Percentiles rank a stretch among this genome's conserved stretches.
These are phyloP conservation scores for Ophryocystis elektroscirrha DNA, from an alignment of 169 alveolate species.

Conservation along the genomic window DNA sequence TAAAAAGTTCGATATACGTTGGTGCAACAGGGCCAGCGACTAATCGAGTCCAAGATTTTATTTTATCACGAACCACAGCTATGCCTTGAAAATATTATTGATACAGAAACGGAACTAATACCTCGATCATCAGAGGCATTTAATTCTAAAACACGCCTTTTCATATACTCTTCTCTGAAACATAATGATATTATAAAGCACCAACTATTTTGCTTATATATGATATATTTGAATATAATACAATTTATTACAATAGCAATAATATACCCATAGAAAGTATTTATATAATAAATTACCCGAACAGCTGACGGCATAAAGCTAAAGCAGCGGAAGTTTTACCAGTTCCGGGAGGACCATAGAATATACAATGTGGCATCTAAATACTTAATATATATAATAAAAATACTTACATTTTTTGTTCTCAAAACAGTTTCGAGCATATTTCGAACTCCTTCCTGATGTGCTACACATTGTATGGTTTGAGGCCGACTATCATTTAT, in stretches of 20 bases:
- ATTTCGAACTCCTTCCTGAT: no score
- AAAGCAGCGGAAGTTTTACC: constrained; percentile 92
- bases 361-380: constrained; percentile 73
- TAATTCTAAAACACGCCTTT: constrained; percentile 75
- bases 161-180: constrained; percentile 50
- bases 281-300: constrained; percentile 38
- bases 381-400: no score
- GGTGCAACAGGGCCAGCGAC: background rate
- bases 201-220: no score
- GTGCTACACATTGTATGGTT: no score
- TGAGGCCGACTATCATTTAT: no score
- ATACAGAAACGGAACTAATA: background rate
- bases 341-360: constrained; percentile 97
- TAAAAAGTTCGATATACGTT: background rate
- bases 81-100: constrained; percentile 50
- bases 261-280: background rate
- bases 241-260: background rate
- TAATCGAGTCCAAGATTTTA: constrained; percentile 79
- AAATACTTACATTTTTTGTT: no score
- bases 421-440: no score
- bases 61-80: constrained; percentile 80
- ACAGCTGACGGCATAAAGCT: constrained; percentile 75
- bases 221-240: background rate
- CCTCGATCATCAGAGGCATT: constrained; percentile 98
- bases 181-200: no score